Base-by-base conservation (phyloP, 306 rosid species). In the Citrullus mucosospermus region DNA sequence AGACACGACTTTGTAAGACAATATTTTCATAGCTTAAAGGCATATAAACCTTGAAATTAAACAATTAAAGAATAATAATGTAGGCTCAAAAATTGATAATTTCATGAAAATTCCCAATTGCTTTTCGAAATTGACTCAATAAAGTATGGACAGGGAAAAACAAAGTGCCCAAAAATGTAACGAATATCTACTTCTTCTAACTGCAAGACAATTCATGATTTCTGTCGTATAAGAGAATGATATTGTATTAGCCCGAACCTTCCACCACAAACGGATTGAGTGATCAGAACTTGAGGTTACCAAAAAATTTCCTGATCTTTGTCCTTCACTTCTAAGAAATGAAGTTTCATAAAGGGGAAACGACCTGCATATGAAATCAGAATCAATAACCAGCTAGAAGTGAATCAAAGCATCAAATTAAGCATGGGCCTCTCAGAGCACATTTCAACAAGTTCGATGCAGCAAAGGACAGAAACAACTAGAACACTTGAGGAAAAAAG, bases 271-370 rank as follows among this genome's bases (percentile, higher is more conserved):
- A n/a, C 96, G 90, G 81, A 91, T 89, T 53, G 96, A 81, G 81
- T 72, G 98, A 79, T 93, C 98, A 8, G 90, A 85, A 83, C 98
- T 91, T 60, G 98, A 93, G 57, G 98, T 88, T 59, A 85, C 91
- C 87, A 91, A 84, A 81, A 90, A 63, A 48, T 86, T 86, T 73
- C 85, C 87, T 59, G 81, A 78, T 75, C 78, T 81, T 67, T 81
- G 83, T 61, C 74, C 53, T 75, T 85, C 81, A 3, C 83, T 87
- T 75, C 87, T 84, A 80, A 67, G 53, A 46, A 84, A 76, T 74
- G 88, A 81, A 44, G 89, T 84, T 82, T 86, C 96, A 68, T 73
- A 22, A 58, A 80, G 84, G 71, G 96, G 76, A 90, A 90, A 93
- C 85, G 85, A 67, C 86, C 97, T 93, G 97, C 89, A 86, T 8